These are phyloP conservation scores for Tillandsia leiboldiana DNA, from an alignment of 176 grass and related monocot species.

Conservation along the genomic window DNA sequence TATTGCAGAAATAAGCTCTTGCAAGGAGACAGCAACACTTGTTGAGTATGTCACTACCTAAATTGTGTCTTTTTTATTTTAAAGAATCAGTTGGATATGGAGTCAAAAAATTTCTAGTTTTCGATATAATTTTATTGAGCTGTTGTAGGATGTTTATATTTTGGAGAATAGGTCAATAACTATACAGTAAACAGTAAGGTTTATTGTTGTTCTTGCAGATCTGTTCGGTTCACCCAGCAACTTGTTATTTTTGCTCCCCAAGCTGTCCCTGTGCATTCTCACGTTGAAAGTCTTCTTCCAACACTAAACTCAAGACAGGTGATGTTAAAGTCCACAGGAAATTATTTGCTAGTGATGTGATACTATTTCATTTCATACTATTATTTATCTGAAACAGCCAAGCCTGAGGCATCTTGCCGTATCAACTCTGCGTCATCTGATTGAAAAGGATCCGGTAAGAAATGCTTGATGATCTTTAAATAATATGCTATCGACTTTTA, in stretches of 20 bases:
- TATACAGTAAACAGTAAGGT: background rate
- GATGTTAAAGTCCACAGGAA: background rate
- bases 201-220: conserved; percentile 40
- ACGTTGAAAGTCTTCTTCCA: conserved; percentile 76
- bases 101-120: no score
- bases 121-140: no score
- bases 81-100: no score
- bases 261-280: conserved; percentile 84
- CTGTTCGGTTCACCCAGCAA: conserved; percentile 94
- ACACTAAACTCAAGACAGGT: conserved; percentile 95
- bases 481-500: background rate
- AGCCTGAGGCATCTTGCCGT: conserved; percentile 82
- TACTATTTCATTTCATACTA: conserved; percentile 16
- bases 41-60: conserved; percentile 61
- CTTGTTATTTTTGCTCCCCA: conserved; percentile 98
- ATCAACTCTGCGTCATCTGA: conserved; percentile 71
- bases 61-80: no score
- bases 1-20: conserved; percentile 96
- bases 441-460: conserved; percentile 87
- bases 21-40: conserved; percentile 70
- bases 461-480: conserved; percentile 8
- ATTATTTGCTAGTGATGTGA: background rate
- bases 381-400: conserved; percentile 49
- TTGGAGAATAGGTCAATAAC: no score
- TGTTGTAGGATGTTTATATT: no score